A percentile compares a stretch with the other conserved stretches of the same genome.
These are phyloP conservation scores for Lignosus rhinocerotis DNA, from an alignment of 1,284 basidiomycete genomes.

Conservation along the genomic window DNA sequence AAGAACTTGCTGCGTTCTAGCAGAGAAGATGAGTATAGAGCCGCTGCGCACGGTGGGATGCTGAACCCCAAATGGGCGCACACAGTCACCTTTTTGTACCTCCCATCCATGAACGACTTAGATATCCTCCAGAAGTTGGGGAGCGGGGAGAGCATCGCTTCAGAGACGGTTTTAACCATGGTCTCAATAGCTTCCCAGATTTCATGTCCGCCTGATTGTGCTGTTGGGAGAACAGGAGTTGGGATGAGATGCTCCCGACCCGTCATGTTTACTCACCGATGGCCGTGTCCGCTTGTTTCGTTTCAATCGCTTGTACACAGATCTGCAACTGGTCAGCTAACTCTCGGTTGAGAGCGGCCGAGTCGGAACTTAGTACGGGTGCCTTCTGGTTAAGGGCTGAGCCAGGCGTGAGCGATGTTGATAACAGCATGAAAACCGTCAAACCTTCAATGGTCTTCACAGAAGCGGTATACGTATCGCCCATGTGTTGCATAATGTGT, in stretches of 20 bases:
- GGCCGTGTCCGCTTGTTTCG: slow-evolving; percentile 61
- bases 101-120: slow-evolving; percentile 89
- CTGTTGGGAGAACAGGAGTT: slow-evolving; percentile 18
- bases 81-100: slow-evolving; percentile 74
- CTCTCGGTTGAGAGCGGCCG: slow-evolving; percentile 41
- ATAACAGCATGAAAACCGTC: slow-evolving; percentile 15
- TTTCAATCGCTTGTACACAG: slow-evolving; percentile 59
- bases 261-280: slow-evolving; percentile 51
- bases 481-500: slow-evolving; percentile 82
- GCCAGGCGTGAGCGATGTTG: not conserved
- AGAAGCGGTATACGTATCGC: slow-evolving; percentile 60
- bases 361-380: slow-evolving; percentile 34
- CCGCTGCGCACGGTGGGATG: no score
- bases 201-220: slow-evolving; percentile 55
- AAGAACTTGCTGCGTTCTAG: slow-evolving; percentile 29
- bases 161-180: slow-evolving; percentile 71
- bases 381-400: slow-evolving; percentile 48
- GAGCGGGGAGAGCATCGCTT: slow-evolving; percentile 69
- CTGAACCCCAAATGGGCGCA: not conserved
- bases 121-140: slow-evolving; percentile 96
- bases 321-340: slow-evolving; percentile 58
- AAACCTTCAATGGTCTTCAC: slow-evolving; percentile 59
- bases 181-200: slow-evolving; percentile 83
- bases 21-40: not conserved
- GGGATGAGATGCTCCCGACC: no score